Evolutionary conservation across 192 early-diverging fungal species (phyloP), one percentile per base, ranked within the genome.

Genomic region (Umbelopsis ramanniana): DNA sequence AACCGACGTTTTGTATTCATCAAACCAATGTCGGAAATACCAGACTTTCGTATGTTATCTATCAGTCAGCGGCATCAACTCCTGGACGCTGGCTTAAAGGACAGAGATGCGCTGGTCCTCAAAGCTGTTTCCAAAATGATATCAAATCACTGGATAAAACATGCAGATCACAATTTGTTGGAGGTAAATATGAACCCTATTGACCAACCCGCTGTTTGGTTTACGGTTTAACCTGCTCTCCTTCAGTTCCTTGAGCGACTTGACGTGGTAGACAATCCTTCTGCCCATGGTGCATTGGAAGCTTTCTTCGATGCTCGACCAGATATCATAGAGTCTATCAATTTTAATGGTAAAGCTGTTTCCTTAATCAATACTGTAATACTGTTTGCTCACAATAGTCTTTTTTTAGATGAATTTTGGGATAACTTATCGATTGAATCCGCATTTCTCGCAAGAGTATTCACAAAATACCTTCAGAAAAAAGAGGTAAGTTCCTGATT

Each of bases 91-190:
- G 95, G 94, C 6, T 78, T 96, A 43, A 89, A 86, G n/a, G 95
- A 96, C 81, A 88, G 89, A 68, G 93, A 96, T 46, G 71, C 85
- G 12, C 76, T 84, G 29, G 95, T 96, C n/a, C 84, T 89, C 63
- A 90, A 91, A 40, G 92, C 92, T 10, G 88, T 88, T 29, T 83
- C 88, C 40, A 85, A 85, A 38, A 87, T 95, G 87, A 76, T 94
- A 26, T 76, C 87, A 15, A 88, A 81, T 40, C 83, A 83, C 68
- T 94, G 93, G 92, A 88, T 94, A 45, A 71, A 84, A n/a, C 90
- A 89, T 70, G 89, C 91, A 22, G 86, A 88, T 66, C 79, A 92
- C 67, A 93, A 93, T 54, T 71, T 94, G 19, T 66, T 93, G 48
- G 92, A 92, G 86, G 77, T 82, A 72, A 19, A 5, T n/a, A 29